phyloP scores from a whole-genome alignment of 495 filamentous ascomycete genomes.

The Chaetomium tenue region DNA sequence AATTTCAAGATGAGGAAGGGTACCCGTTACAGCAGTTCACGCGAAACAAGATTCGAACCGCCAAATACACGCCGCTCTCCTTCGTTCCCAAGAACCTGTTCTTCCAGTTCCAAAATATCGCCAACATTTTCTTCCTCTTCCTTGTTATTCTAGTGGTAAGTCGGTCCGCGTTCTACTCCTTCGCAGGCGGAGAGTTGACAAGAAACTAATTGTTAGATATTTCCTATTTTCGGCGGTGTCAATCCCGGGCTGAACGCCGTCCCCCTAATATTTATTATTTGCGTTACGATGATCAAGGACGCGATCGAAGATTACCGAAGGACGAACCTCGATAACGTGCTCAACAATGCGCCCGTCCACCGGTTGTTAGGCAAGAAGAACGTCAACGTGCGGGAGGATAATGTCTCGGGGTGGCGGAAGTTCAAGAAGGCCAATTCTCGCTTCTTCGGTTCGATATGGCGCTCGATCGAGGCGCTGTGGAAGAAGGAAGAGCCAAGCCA shows the following conservation, averaged over 20 bases:
- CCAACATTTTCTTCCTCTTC: slow-evolving; percentile 97
- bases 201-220: slow-evolving; percentile 62
- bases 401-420: slow-evolving; percentile 79
- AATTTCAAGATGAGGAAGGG: slow-evolving; percentile 81
- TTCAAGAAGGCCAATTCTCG: slow-evolving; percentile 87
- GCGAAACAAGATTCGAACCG: slow-evolving; percentile 95
- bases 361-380: slow-evolving; percentile 85
- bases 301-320: slow-evolving; percentile 97
- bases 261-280: slow-evolving; percentile 91
- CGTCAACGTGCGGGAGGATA: slow-evolving; percentile 86
- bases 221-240: slow-evolving; percentile 88
- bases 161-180: slow-evolving; percentile 23
- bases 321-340: slow-evolving; percentile 85
- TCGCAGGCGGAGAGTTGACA: neutral
- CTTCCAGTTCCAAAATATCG: slow-evolving; percentile 98
- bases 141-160: slow-evolving; percentile 90
- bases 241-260: slow-evolving; percentile 89
- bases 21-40: slow-evolving; percentile 66
- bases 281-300: slow-evolving; percentile 89
- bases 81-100: slow-evolving; percentile 98
- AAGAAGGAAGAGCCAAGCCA: slow-evolving; percentile 45
- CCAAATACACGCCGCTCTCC: slow-evolving; percentile 92
- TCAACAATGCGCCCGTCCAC: slow-evolving; percentile 96
- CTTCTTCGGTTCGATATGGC: slow-evolving; percentile 58
- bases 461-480: slow-evolving; percentile 37